Base-by-base conservation (phyloP, 1,284 basidiomycete species). In the Sanguinoderma infundibulare region DNA sequence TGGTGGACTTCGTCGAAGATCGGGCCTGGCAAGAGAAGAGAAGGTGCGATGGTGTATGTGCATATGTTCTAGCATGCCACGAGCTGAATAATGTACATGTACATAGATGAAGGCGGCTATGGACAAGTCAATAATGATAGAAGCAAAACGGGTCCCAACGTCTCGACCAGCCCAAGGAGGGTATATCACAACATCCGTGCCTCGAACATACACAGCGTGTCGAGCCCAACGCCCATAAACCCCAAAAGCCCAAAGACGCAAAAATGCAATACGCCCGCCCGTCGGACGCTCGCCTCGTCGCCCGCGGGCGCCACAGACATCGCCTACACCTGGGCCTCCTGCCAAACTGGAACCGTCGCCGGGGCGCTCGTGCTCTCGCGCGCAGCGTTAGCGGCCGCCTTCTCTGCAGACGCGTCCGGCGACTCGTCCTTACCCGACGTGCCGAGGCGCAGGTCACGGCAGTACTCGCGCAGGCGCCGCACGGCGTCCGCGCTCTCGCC, bases 391-490 rank as follows among this genome's bases (percentile, higher is more conserved):
- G 53, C 62, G 59, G 63, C 42, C 32, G 55, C 56, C 63, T 64
- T 69, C 64, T 63, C 62, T 36, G 67, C 56, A 24, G 56, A 20
- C 32, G 35, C 39, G 36, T 60, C 56, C 50, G 52, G 14, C 58
- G 30, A 14, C 2, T n/a, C 46, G 24, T 60, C 58, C 59, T 64
- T 64, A 10, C 59, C 35, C 40, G 53, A 39, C 20, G 57, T 61
- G 59, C 64, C 63, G 61, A 69, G 50, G 63, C 73, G 72, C 54
- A 77, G 65, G 65, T 77, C 75, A 32, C 71, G 69, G 60, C 71
- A 70, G 65, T 70, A 76, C 64, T 72, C 73, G 64, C 72, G 66
- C 39, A 77, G 68, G 51, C 69, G 70, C 62, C 69, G 64, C 47
- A 76, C 70, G 53, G 74, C 73, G 47, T 69, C 67, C 24, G 65